Evolutionary conservation across 331 rosid genomes (phyloP), one percentile per base, ranked within the genome.

Genomic region (Saraca asoca): DNA sequence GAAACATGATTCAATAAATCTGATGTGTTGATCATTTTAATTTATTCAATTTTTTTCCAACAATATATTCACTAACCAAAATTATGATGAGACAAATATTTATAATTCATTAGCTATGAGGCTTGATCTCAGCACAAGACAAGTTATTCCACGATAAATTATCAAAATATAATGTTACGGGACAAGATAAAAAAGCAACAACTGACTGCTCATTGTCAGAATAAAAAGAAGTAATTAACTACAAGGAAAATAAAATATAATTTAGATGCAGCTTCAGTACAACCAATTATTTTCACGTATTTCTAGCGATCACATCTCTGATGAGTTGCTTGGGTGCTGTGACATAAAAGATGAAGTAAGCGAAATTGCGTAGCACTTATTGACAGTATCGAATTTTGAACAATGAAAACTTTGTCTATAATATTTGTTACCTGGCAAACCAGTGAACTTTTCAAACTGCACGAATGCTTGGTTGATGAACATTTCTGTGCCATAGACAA

Each of bases 301-400:
- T 41, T 80, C 70, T 79, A 39, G 71, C 78, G 48, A 80, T 50
- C 14, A 80, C 79, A 54, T 83, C 85, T 72, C 86, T 73, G 3
- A 85, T 83, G 68, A 83, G 68, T 37, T 85, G 82, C 79, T 80
- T 85, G 24, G 85, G 84, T n/a, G 91, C 88, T 85, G 88, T 71
- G 62, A 38, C 67, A 78, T 12, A 34, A 11, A 75, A 16, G 7
- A 43, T 48, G 38, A 48, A 43, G 57, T 17, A 16, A 19, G 12
- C 13, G 7, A 55, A 58, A 18, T 44, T 61, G 85, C 95, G 89
- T 33, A 89, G 87, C 50, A 76, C n/a, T n/a, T n/a, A n/a, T n/a
- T n/a, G n/a, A n/a, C n/a, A n/a, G n/a, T n/a, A n/a, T n/a, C n/a
- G n/a, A n/a, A n/a, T n/a, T n/a, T n/a, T n/a, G n/a, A n/a, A n/a